Conservation (phyloP, 208 protist genomes). For the Leishmania amazonensis region DNA sequence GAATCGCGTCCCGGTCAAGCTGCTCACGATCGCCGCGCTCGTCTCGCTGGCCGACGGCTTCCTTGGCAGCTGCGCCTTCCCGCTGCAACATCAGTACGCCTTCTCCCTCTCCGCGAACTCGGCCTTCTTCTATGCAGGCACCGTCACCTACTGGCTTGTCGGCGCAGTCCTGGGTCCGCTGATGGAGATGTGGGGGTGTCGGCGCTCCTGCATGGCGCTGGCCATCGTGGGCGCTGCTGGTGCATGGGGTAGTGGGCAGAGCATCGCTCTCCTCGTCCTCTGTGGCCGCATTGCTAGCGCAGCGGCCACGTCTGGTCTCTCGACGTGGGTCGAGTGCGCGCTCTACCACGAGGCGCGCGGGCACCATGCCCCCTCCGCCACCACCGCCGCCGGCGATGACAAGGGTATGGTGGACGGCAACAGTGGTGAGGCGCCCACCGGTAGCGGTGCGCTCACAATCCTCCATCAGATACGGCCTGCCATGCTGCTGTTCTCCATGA, state of each 20-base stretch:
- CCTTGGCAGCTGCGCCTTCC: slow-evolving; percentile 22
- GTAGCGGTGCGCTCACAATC: slow-evolving; percentile 8
- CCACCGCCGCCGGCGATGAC: slow-evolving; percentile 1
- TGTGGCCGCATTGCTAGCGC: slow-evolving; percentile 12
- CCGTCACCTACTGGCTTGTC: slow-evolving; percentile 19
- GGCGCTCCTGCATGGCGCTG: slow-evolving; percentile 7
- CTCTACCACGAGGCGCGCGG: slow-evolving; percentile 9
- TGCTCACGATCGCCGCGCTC: slow-evolving; percentile 15
- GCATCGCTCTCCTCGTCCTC: not conserved
- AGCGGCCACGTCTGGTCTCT: slow-evolving; percentile 12
- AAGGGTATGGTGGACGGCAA: not conserved
- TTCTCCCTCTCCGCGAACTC: slow-evolving; percentile 14
- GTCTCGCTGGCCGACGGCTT: slow-evolving; percentile 19
- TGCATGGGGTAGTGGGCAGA: slow-evolving; percentile 11
- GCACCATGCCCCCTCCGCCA: not conserved
- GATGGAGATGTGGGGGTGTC: slow-evolving; percentile 14
- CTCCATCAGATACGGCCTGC: slow-evolving; percentile 14
- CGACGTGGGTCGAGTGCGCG: slow-evolving; percentile 18
- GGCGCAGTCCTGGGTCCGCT: slow-evolving; percentile 10
- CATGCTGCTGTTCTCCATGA: slow-evolving; percentile 12
- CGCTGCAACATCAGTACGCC: slow-evolving; percentile 26
- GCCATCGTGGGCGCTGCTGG: slow-evolving; percentile 1
- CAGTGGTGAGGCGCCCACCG: not conserved
- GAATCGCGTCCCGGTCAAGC: slow-evolving; percentile 15
- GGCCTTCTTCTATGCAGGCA: slow-evolving; percentile 17